Conservation (phyloP, 345 rosid species). For the Ceriops zippeliana region DNA sequence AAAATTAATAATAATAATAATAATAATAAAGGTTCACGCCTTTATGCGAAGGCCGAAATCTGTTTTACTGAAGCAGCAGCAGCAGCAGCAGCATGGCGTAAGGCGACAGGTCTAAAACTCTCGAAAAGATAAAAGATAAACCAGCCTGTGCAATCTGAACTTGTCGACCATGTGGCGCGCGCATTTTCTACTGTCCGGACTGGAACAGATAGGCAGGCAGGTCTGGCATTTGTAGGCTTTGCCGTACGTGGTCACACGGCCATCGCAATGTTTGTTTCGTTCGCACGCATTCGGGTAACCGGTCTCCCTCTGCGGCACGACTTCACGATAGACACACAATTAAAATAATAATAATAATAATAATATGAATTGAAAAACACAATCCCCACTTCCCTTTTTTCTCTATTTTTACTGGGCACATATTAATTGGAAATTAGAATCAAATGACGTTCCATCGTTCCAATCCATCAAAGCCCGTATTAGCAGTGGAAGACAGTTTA, state of each 20-base stretch:
- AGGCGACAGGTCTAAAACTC: too few species aligned
- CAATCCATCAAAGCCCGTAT: not conserved
- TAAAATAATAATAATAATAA: too few species aligned
- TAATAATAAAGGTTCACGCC: slow-evolving; percentile 11
- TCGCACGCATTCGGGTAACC: too few species aligned
- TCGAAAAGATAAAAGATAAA: not conserved
- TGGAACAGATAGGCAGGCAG: not conserved
- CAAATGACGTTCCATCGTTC: not conserved
- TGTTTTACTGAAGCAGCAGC: too few species aligned
- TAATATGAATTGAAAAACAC: too few species aligned
- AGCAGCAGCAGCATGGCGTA: not conserved
- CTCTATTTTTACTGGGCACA: too few species aligned
- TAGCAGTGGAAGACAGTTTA: too few species aligned
- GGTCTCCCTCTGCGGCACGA: too few species aligned
- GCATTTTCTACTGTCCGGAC: not conserved
- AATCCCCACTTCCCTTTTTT: too few species aligned
- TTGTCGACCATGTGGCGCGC: not conserved
- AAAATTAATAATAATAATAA: not conserved
- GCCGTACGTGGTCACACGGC: too few species aligned
- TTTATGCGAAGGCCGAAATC: slow-evolving; percentile 2
- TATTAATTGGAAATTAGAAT: not conserved
- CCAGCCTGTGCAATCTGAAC: slow-evolving; percentile 11
- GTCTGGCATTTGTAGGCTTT: not conserved
- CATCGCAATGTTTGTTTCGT: too few species aligned
- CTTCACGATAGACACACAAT: too few species aligned